phyloP scores from a whole-genome alignment of 306 rosid genomes.

The Inga leiocalycina region DNA sequence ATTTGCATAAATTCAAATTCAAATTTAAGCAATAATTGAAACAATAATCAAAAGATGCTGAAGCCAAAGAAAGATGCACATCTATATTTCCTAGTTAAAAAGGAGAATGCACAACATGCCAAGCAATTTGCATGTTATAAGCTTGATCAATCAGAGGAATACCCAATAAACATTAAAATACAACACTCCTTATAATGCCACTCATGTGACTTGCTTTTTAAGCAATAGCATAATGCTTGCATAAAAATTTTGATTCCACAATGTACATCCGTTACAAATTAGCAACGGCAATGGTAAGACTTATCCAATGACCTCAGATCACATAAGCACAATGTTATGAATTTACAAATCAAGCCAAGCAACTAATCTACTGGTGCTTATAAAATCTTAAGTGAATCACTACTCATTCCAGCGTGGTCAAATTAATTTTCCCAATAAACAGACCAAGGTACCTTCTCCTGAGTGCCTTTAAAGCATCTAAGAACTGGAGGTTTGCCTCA shows the following conservation, averaged over 20 bases:
- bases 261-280: not conserved
- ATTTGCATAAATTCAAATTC: conserved; percentile 1
- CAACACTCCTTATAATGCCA: not conserved
- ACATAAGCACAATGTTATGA: conserved; percentile 15
- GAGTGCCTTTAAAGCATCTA: conserved; percentile 89
- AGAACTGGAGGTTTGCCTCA: conserved; percentile 90
- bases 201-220: not conserved
- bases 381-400: conserved; percentile 32
- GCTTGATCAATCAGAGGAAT: not conserved
- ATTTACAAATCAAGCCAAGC: conserved; percentile 17
- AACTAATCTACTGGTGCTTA: conserved; percentile 2
- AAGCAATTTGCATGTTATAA: not conserved
- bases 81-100: not conserved
- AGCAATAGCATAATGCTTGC: not conserved
- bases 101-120: not conserved
- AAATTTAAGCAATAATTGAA: conserved; percentile 20
- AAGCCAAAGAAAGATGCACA: not conserved
- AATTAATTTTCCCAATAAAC: conserved; percentile 83
- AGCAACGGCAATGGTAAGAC: not conserved
- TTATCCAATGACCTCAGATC: not conserved
- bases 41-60: not conserved
- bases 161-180: not conserved
- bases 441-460: conserved; percentile 99
- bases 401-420: conserved; percentile 45
- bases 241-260: not conserved